Conservation (phyloP, 306 rosid genomes). For the Cicer judaicum region DNA sequence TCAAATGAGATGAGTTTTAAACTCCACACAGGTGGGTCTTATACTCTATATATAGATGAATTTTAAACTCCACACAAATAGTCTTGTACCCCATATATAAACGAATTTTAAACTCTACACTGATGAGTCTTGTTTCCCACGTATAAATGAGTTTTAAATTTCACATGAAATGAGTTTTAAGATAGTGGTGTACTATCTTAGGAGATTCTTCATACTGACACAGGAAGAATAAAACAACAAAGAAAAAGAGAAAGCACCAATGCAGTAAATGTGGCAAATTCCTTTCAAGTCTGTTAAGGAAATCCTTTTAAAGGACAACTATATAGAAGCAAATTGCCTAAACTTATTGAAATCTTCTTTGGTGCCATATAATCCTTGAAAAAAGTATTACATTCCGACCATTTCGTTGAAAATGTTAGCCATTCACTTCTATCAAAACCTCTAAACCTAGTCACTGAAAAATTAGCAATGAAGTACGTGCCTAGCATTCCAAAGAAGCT, state of each 20-base stretch:
- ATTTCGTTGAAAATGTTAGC: neutral
- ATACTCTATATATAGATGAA: no score
- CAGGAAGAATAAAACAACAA: neutral
- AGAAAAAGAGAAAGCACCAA: neutral
- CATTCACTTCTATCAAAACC: neutral
- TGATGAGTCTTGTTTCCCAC: no score
- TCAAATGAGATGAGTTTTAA: no score
- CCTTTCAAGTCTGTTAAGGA: neutral
- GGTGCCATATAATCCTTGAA: slow-evolving; percentile 12
- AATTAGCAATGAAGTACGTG: neutral
- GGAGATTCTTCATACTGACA: no score
- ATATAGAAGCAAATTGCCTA: neutral
- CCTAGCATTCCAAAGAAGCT: neutral
- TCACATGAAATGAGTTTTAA: no score
- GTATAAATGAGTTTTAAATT: no score
- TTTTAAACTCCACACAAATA: no score
- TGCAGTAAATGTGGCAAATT: neutral
- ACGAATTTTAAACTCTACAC: no score
- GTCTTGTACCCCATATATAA: no score
- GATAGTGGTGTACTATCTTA: no score
- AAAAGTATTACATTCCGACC: neutral
- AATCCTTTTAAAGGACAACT: neutral
- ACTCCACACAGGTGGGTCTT: no score
- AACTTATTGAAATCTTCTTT: neutral
- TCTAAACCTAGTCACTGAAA: neutral